Percentiles rank a stretch among this genome's conserved stretches.
Evolutionary conservation across 176 grass and related monocot species (phyloP).

Genomic region (Secale cereale): DNA sequence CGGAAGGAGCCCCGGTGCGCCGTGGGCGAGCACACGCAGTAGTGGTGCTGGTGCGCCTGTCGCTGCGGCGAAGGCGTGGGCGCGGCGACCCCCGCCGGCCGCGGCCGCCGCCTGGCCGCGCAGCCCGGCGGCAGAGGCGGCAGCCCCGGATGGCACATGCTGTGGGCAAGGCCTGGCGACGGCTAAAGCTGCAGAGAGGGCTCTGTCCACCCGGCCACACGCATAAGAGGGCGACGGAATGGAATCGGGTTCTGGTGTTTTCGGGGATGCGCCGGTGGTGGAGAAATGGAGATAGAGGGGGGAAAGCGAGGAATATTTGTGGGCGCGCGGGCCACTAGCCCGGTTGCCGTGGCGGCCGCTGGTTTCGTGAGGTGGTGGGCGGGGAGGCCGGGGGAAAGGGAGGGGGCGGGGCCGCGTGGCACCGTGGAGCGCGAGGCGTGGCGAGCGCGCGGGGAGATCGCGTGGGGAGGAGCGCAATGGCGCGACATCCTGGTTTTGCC

Average conservation of each 20-base stretch:
- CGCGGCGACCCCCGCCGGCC: not conserved
- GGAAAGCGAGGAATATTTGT: conserved; percentile 39
- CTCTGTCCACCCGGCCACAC: not conserved
- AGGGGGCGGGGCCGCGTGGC: not conserved
- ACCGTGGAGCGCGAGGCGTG: not conserved
- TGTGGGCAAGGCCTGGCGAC: not conserved
- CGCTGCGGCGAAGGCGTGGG: not conserved
- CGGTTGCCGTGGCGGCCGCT: conserved; percentile 15
- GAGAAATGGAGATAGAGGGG: not conserved
- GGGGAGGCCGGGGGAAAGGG: not conserved
- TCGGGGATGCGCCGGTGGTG: not conserved
- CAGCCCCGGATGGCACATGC: conserved; percentile 53
- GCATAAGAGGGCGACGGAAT: not conserved
- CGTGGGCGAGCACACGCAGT: conserved; percentile 59
- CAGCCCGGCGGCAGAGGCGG: conserved; percentile 49
- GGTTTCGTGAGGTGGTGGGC: conserved; percentile 14
- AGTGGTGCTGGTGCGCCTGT: conserved; percentile 11
- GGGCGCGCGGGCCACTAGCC: not conserved
- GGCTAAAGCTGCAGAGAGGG: not conserved
- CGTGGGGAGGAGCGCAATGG: not conserved
- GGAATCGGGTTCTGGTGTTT: conserved; percentile 20
- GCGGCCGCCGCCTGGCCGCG: conserved; percentile 16
- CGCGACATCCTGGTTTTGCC: not conserved
- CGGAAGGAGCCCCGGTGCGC: conserved; percentile 65
- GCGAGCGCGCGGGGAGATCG: conserved; percentile 16